These are phyloP conservation scores for Fusarium buxicola DNA, from an alignment of 2,329 filamentous ascomycete genomes.

Conservation along the genomic window DNA sequence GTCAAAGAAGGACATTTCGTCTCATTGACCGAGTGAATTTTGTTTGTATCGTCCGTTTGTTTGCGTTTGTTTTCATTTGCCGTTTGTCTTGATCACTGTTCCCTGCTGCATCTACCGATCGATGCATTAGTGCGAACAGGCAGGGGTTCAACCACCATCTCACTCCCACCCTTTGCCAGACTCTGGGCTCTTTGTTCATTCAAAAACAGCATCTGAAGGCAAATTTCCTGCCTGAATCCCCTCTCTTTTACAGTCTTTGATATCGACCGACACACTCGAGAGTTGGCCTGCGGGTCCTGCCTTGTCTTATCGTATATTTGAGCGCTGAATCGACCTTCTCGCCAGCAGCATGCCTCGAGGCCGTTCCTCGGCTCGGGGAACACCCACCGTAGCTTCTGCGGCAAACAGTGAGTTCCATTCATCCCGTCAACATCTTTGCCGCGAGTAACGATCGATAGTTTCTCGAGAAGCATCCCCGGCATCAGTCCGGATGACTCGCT, in stretches of 20 bases:
- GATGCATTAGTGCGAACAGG: constrained; percentile 33
- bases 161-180: constrained; percentile 5
- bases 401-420: constrained; percentile 30
- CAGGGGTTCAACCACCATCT: constrained; percentile 25
- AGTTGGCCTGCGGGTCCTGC: not conserved
- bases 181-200: constrained; percentile 2
- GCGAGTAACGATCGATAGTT: constrained; percentile 22
- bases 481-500: constrained; percentile 44
- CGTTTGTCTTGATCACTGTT: constrained; percentile 21
- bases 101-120: constrained; percentile 20
- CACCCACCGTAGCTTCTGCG: constrained; percentile 26
- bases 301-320: not conserved
- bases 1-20: not conserved
- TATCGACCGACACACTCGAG: not conserved
- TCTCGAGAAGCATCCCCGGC: constrained; percentile 32
- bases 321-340: not conserved
- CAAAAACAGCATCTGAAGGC: not conserved
- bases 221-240: not conserved
- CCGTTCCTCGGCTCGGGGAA: constrained; percentile 42
- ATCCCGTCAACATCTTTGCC: not conserved
- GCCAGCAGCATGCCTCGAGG: constrained; percentile 47
- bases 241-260: not conserved
- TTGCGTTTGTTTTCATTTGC: constrained; percentile 14
- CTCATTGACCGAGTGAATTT: constrained; percentile 2
- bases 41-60: constrained; percentile 3